Percentiles rank a stretch among this genome's conserved stretches.
Evolutionary conservation across 768 basidiomycete genomes (phyloP).

Genomic region (Pulveroboletus ravenelii): DNA sequence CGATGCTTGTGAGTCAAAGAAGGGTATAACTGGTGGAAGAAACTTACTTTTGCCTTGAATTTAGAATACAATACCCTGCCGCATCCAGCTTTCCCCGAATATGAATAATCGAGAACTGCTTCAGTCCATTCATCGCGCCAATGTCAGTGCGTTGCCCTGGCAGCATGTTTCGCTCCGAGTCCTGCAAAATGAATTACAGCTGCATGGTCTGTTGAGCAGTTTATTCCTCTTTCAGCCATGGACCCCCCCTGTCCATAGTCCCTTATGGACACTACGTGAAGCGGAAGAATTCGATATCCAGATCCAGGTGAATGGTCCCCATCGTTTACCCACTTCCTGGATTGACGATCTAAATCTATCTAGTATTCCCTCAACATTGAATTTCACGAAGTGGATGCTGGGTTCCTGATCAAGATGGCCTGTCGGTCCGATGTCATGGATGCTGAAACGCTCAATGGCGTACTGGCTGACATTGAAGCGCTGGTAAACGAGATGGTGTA

Average conservation of each 20-base stretch:
- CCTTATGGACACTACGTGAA: conserved; percentile 23
- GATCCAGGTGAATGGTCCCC: conserved; percentile 27
- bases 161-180: conserved; percentile 44
- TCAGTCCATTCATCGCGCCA: conserved; percentile 33
- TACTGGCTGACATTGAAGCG: conserved; percentile 16
- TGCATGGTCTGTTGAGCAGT: conserved; percentile 36
- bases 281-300: conserved; percentile 13
- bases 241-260: neutral
- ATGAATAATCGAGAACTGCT: conserved; percentile 33
- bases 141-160: conserved; percentile 38
- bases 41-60: neutral
- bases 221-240: conserved; percentile 43
- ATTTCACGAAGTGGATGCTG: conserved; percentile 29
- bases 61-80: conserved; percentile 45
- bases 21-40: neutral
- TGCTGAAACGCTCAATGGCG: conserved; percentile 13
- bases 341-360: neutral
- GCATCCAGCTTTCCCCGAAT: conserved; percentile 28
- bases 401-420: conserved; percentile 35
- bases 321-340: neutral
- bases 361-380: conserved; percentile 46
- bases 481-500: conserved; percentile 20
- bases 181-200: conserved; percentile 33
- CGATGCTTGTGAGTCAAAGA: conserved; percentile 37
- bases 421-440: conserved; percentile 31